A percentile compares a stretch with the other conserved stretches of the same genome.
phyloP scores from a whole-genome alignment of 2,329 filamentous ascomycete species.

The Alternaria gaisen region DNA sequence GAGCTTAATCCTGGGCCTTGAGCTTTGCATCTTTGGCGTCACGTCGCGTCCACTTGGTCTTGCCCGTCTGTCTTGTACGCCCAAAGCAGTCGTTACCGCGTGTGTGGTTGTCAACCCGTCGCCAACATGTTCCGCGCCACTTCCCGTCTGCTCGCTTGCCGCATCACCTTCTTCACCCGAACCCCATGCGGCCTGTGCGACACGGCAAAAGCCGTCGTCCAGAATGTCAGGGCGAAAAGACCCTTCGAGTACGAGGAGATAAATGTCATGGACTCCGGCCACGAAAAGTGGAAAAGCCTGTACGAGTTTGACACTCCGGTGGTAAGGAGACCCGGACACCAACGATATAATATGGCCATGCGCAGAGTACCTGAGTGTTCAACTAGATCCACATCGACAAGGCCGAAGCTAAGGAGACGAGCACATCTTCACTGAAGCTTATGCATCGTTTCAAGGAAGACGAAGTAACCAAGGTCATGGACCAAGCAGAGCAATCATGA shows the following conservation, averaged over 20 bases:
- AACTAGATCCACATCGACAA: constrained; percentile 70
- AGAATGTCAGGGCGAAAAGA: constrained; percentile 70
- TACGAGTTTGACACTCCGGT: constrained; percentile 87
- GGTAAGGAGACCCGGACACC: constrained; percentile 56
- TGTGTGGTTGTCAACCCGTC: neutral
- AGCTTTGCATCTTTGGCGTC: constrained; percentile 8
- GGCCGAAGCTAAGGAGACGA: constrained; percentile 56
- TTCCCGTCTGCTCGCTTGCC: constrained; percentile 50
- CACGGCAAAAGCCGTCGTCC: constrained; percentile 73
- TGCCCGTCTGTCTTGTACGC: neutral
- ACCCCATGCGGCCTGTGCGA: constrained; percentile 75
- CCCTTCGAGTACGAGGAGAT: constrained; percentile 75
- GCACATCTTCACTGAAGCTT: constrained; percentile 70
- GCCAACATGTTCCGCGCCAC: constrained; percentile 45
- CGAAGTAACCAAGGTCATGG: constrained; percentile 74
- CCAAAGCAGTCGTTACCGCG: neutral
- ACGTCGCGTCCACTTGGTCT: neutral
- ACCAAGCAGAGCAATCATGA: constrained; percentile 53
- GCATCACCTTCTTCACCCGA: constrained; percentile 79
- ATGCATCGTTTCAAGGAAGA: constrained; percentile 79
- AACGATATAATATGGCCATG: constrained; percentile 4
- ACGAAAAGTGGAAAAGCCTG: constrained; percentile 72
- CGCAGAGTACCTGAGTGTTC: constrained; percentile 35
- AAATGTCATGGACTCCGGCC: constrained; percentile 71
- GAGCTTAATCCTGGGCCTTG: constrained; percentile 1